Base-by-base conservation (phyloP, 805 yeast genomes). In the Grigorovia humatica region DNA sequence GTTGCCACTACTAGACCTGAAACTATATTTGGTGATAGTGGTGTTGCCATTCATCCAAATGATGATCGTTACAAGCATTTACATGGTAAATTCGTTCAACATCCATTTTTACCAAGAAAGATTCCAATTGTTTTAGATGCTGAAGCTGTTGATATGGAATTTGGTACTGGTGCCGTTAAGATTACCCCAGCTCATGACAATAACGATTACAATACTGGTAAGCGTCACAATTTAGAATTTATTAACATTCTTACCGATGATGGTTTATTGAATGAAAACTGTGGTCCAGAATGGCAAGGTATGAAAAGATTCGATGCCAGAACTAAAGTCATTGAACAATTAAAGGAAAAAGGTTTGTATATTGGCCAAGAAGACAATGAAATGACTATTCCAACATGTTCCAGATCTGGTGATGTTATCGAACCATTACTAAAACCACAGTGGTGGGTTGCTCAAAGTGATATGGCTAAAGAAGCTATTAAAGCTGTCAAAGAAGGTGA, bases 1-100 rank as follows among this genome's bases (percentile, higher is more conserved):
- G 96, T 93, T 58, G 99, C 99, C 40, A 93, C 99, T 48, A 93
- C 99, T 43, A 91, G 99, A 81, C 99, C 99, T 44, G 99, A 93
- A 74, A 93, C 99, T 54, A 72, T 93, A 59, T 91, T 93, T 64
- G 99, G 99, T 76, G 99, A 93, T 72, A 89, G 97, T 52, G 99
- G 85, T 67, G 85, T 93, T 60, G 99, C 99, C 44, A 96, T 93
- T 51, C 99, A 93, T 70, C 99, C 99, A 53, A 81, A 90, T 46
- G 99, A 93, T 72, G 74, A 82, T 46, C 82, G 99, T 71, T 93
- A 93, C 77, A 85, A 72, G 59, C 99, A 93, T 68, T 77, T 93
- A 65, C 99, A 93, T 67, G 99, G 99, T 55, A 88, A 90, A 70
- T 88, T 74, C 67, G 93, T 86, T 55, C 70, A 80, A 59, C 98